These are phyloP conservation scores for Coriolopsis trogii DNA, from an alignment of 1,284 basidiomycete genomes.

Conservation along the genomic window DNA sequence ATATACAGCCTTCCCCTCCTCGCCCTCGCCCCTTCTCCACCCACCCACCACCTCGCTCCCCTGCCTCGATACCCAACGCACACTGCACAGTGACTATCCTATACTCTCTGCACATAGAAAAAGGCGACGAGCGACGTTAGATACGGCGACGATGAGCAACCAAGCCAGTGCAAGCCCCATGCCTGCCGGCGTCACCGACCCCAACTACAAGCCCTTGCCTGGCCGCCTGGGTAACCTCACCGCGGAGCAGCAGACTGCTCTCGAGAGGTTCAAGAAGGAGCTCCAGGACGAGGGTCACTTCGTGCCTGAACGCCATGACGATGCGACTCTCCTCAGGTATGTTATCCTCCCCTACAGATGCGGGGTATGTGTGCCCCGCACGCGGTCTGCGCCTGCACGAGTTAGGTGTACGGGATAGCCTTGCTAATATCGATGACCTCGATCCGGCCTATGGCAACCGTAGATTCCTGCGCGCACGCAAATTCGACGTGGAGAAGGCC, in stretches of 20 bases:
- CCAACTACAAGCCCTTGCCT: slow-evolving; percentile 70
- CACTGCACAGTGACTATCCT: no score
- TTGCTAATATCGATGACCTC: no score
- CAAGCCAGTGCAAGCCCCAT: slow-evolving; percentile 54
- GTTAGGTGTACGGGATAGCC: no score
- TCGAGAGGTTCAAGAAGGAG: slow-evolving; percentile 75
- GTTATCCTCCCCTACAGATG: slow-evolving; percentile 3
- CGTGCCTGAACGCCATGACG: slow-evolving; percentile 78
- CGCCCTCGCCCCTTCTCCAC: slow-evolving; percentile 2
- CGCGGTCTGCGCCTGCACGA: not conserved
- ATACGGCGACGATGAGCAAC: slow-evolving; percentile 25
- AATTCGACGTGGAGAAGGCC: slow-evolving; percentile 84
- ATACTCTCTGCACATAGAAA: not conserved
- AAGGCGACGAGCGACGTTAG: not conserved
- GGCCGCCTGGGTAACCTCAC: slow-evolving; percentile 87
- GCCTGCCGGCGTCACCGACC: slow-evolving; percentile 66
- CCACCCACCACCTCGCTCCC: not conserved
- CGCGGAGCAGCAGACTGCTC: slow-evolving; percentile 67
- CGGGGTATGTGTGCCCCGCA: no score
- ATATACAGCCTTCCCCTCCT: slow-evolving; percentile 9
- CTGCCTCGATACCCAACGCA: slow-evolving; percentile 1
- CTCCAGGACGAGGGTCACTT: slow-evolving; percentile 64
- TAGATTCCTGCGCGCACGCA: slow-evolving; percentile 91
- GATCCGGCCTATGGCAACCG: not conserved
- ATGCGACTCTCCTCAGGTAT: slow-evolving; percentile 76